Evolutionary conservation across 2,329 filamentous ascomycete species (phyloP), one percentile per base, ranked within the genome.

Genomic region (Cladosporium sp.): DNA sequence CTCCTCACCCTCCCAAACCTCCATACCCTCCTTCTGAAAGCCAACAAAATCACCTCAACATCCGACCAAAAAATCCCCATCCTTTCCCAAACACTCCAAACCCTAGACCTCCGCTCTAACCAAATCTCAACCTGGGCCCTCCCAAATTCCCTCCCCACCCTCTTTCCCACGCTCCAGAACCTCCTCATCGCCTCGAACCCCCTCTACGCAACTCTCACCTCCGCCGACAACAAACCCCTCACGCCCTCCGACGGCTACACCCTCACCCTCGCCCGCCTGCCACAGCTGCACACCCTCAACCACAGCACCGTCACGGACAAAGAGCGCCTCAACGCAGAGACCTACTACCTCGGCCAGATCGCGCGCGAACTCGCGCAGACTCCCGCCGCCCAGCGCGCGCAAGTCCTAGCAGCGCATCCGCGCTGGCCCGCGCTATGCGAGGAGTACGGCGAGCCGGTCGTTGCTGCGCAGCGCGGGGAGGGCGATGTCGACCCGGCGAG

Each of bases 291-390:
- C 62, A 83, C 82, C 0, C 84, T 97, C 33, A 95, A 95, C 75
- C 92, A 91, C 75, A 88, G 78, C 67, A 78, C 76, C 18, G 88
- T 98, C 70, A 88, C 88, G 0, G 71, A 82, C 1, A 86, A 89
- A 50, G 93, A 98, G 76, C 88, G 94, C 21, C 84, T 87, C 63
- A 95, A 98, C 73, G 93, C 93, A 5, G 95, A 98, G 72, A 89
- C 94, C 73, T 99, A 96, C 77, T 99, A 99, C 76, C 86, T 98
- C 12, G 91, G 89, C 0, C 86, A 91, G 63, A 95, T 97, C 66
- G 91, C 86, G 12, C 88, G 88, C 68, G 91, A 95, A 74, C 81
- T 97, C 46, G 84, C 88, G 1, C 80, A 83, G 3, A 84, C 87
- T 0, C 80, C 86, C 0, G 83, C 86, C 65, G 77, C 77, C 2